phyloP scores from a whole-genome alignment of 2,329 filamentous ascomycete species.

The Colletotrichum gloeosporioides region DNA sequence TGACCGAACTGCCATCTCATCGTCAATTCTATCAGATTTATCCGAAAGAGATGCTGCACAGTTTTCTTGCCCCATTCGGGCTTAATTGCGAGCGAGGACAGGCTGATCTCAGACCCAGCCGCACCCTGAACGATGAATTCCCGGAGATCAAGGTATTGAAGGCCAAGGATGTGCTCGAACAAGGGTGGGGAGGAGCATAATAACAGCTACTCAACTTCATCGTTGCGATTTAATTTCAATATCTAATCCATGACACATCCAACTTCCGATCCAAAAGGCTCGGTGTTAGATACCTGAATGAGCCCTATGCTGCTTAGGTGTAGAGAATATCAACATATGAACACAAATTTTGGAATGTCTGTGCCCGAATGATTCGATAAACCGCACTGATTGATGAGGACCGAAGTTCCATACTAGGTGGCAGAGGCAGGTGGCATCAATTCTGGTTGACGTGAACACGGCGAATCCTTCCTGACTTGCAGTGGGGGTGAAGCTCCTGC shows the following conservation, averaged over 20 bases:
- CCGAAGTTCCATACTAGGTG: neutral
- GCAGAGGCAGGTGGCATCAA: neutral
- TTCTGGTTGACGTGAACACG: neutral
- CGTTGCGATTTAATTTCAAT: neutral
- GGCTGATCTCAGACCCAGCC: neutral
- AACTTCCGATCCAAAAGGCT: neutral
- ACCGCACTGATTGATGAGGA: neutral
- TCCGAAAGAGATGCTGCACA: conserved; percentile 13
- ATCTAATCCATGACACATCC: neutral
- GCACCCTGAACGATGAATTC: neutral
- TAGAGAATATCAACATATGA: neutral
- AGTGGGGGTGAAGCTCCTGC: neutral
- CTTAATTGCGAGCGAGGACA: neutral
- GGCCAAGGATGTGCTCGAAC: neutral
- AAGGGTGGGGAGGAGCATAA: neutral
- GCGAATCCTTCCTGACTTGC: neutral
- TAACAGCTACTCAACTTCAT: neutral
- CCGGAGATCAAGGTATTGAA: neutral
- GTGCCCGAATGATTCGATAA: neutral
- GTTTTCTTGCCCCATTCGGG: neutral
- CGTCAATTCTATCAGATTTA: conserved; percentile 24
- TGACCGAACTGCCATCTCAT: neutral
- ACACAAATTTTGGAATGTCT: neutral
- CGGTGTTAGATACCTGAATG: neutral
- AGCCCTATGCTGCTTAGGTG: neutral